phyloP scores from a whole-genome alignment of 345 rosid genomes.

The Sisymbrium irio region DNA sequence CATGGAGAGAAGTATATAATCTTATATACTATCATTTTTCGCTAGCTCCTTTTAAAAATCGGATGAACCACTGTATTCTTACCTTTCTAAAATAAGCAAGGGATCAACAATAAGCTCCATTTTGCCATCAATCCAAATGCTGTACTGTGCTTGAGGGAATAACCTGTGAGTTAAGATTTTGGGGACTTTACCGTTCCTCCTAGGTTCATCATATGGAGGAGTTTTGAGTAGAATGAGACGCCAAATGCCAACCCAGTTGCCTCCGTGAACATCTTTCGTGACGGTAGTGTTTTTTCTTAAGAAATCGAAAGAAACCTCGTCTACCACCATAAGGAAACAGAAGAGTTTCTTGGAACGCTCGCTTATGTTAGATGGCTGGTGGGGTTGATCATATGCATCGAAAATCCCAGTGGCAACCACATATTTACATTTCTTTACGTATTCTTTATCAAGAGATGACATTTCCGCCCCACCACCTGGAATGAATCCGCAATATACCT shows the following conservation, averaged over 20 bases:
- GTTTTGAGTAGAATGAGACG: constrained; percentile 76
- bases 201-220: constrained; percentile 92
- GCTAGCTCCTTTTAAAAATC: neutral
- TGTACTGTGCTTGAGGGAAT: constrained; percentile 88
- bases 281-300: constrained; percentile 61
- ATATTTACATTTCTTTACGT: constrained; percentile 74
- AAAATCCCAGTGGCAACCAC: constrained; percentile 96
- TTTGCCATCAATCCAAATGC: constrained; percentile 99
- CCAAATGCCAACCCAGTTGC: constrained; percentile 95
- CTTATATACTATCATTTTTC: neutral
- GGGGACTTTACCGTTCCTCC: constrained; percentile 95
- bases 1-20: neutral
- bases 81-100: constrained; percentile 88
- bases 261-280: constrained; percentile 60
- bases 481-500: constrained; percentile 94
- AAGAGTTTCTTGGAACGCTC: constrained; percentile 71
- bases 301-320: constrained; percentile 70
- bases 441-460: constrained; percentile 56
- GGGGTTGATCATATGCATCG: constrained; percentile 87
- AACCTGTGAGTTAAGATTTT: constrained; percentile 96
- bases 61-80: neutral
- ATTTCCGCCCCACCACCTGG: constrained; percentile 83
- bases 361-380: constrained; percentile 86
- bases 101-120: constrained; percentile 98
- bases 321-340: constrained; percentile 92